Evolutionary conservation across 495 filamentous ascomycete species (phyloP).

Genomic region (Pseudoneurospora amorphoporcata): DNA sequence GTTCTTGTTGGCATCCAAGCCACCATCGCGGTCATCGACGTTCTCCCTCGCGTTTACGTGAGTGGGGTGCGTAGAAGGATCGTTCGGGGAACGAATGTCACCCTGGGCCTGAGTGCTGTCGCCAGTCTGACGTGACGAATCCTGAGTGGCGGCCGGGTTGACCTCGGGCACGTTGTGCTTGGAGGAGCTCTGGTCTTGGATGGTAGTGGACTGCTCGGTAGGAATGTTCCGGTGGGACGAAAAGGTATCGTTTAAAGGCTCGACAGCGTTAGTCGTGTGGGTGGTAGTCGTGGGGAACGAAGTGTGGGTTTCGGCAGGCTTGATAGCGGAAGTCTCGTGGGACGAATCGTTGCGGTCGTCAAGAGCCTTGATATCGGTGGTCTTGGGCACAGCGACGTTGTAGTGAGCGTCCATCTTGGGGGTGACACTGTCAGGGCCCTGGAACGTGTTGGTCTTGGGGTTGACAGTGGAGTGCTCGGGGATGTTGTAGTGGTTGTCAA

Average conservation of each 20-base stretch:
- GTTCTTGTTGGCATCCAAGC: slow-evolving; percentile 16
- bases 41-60: slow-evolving; percentile 13
- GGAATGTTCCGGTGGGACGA: slow-evolving; percentile 1
- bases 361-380: neutral
- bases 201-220: neutral
- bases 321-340: neutral
- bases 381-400: neutral
- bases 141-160: slow-evolving; percentile 18
- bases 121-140: slow-evolving; percentile 15
- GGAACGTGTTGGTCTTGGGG: neutral
- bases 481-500: neutral
- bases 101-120: slow-evolving; percentile 28
- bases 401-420: neutral
- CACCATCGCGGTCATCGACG: slow-evolving; percentile 18
- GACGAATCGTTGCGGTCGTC: neutral
- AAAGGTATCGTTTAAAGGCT: neutral
- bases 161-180: neutral
- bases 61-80: slow-evolving; percentile 19
- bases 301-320: neutral
- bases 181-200: neutral
- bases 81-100: slow-evolving; percentile 24
- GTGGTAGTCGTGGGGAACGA: neutral
- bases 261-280: neutral
- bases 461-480: neutral
- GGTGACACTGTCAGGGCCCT: neutral